Evolutionary conservation across 1,284 basidiomycete genomes (phyloP).

Genomic region (Leucoagaricus sp.): DNA sequence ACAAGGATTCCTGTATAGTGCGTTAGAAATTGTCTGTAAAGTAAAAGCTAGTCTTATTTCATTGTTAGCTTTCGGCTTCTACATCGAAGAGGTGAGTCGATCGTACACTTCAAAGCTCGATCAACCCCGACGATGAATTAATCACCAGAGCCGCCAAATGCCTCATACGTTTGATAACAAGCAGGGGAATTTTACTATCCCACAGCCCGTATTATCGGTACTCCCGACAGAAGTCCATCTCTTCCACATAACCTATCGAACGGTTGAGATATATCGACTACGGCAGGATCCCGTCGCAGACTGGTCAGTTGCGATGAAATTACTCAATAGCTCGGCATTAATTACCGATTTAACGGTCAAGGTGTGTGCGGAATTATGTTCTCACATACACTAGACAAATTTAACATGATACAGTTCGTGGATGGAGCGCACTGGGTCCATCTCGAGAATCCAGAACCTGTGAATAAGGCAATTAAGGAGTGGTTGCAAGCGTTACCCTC

Average conservation of each 20-base stretch:
- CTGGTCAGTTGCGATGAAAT: slow-evolving; percentile 46
- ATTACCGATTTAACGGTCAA: slow-evolving; percentile 52
- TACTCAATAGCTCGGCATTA: slow-evolving; percentile 45
- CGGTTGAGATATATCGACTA: background rate
- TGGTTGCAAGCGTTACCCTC: slow-evolving; percentile 21
- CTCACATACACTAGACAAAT: too few species aligned
- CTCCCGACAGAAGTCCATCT: slow-evolving; percentile 49
- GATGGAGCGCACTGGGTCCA: slow-evolving; percentile 62
- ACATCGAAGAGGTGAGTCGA: slow-evolving; percentile 45
- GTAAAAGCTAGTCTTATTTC: background rate
- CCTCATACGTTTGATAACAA: slow-evolving; percentile 51
- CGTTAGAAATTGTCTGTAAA: slow-evolving; percentile 27
- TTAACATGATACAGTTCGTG: background rate
- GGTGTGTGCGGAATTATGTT: slow-evolving; percentile 34
- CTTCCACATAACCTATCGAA: background rate
- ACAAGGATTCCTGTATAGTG: slow-evolving; percentile 66
- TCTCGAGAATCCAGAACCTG: slow-evolving; percentile 50
- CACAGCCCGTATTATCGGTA: slow-evolving; percentile 58
- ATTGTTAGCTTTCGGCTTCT: slow-evolving; percentile 54
- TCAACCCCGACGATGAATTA: background rate
- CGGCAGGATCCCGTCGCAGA: slow-evolving; percentile 64
- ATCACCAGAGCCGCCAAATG: slow-evolving; percentile 48
- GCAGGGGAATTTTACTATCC: slow-evolving; percentile 61
- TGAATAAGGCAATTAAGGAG: slow-evolving; percentile 41
- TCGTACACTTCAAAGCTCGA: background rate